Percentiles rank a stretch among this genome's conserved stretches.
Conservation (phyloP, 192 early-diverging fungal genomes). For the Spizellomyces sp. region DNA sequence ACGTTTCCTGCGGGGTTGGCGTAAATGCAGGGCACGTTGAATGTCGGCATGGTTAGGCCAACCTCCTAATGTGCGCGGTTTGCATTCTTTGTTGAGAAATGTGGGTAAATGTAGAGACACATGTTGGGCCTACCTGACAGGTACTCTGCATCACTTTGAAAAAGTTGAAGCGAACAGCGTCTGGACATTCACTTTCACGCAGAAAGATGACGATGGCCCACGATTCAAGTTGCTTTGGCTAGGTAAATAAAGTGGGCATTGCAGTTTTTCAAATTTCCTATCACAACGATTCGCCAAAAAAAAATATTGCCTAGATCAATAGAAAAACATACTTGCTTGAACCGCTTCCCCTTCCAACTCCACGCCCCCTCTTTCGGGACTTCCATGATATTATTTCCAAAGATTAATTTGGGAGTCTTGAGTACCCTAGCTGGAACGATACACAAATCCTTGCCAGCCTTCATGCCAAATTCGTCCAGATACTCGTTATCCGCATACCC, state of each 20-base stretch:
- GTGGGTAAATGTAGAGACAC: no score
- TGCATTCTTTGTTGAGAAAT: no score
- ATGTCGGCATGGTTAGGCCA: no score
- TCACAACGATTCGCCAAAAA: no score
- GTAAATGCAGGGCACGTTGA: slow-evolving; percentile 5
- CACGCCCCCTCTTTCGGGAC: slow-evolving; percentile 32
- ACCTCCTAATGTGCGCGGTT: no score
- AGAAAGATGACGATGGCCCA: slow-evolving; percentile 1
- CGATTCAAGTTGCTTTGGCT: slow-evolving; percentile 19
- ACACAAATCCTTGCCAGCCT: slow-evolving; percentile 14
- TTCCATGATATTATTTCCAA: slow-evolving; percentile 12
- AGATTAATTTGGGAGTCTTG: slow-evolving; percentile 7
- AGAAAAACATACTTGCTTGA: background rate
- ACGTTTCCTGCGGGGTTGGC: slow-evolving; percentile 21
- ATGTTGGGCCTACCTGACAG: no score
- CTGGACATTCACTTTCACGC: slow-evolving; percentile 18
- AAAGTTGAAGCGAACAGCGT: background rate
- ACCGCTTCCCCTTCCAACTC: slow-evolving; percentile 36
- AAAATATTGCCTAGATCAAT: slow-evolving; percentile 20
- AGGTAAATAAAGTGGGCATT: background rate
- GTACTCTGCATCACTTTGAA: background rate
- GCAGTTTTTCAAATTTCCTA: no score
- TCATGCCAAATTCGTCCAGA: slow-evolving; percentile 18
- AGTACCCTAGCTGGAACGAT: slow-evolving; percentile 32
- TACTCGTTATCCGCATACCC: slow-evolving; percentile 3